These are phyloP conservation scores for Friedmanniomyces endolithicus DNA, from an alignment of 495 filamentous ascomycete genomes.

Conservation along the genomic window DNA sequence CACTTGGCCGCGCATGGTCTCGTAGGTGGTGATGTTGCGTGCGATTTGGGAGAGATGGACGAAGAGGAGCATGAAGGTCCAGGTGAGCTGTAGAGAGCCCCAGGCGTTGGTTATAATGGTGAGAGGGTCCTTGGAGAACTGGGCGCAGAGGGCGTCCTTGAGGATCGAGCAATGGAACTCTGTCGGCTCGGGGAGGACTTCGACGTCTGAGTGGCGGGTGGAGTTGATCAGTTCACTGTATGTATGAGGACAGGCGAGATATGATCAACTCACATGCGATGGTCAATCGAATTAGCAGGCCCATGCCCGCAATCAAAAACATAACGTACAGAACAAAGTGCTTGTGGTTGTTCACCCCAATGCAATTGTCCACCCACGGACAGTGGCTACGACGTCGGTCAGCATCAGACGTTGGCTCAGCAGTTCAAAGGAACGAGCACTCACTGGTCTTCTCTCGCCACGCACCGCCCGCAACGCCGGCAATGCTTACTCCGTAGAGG, in stretches of 20 bases:
- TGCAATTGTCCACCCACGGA: slow-evolving; percentile 94
- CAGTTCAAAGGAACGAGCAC: slow-evolving; percentile 24
- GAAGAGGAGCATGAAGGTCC: slow-evolving; percentile 89
- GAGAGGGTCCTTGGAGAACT: slow-evolving; percentile 69
- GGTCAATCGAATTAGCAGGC: slow-evolving; percentile 39
- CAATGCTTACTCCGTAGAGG: slow-evolving; percentile 94
- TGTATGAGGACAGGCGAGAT: neutral
- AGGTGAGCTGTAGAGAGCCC: slow-evolving; percentile 70
- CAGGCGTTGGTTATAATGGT: slow-evolving; percentile 67
- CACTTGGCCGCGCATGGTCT: slow-evolving; percentile 56
- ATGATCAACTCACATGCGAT: slow-evolving; percentile 34
- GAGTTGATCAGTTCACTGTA: neutral
- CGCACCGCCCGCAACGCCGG: slow-evolving; percentile 74
- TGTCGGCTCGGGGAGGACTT: slow-evolving; percentile 29
- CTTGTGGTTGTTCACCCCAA: slow-evolving; percentile 85
- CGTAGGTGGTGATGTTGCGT: slow-evolving; percentile 85
- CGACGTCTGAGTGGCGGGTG: slow-evolving; percentile 30
- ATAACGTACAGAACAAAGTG: slow-evolving; percentile 88
- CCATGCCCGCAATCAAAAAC: slow-evolving; percentile 60
- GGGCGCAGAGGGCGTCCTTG: slow-evolving; percentile 54
- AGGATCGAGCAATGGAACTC: slow-evolving; percentile 60
- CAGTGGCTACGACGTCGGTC: slow-evolving; percentile 62
- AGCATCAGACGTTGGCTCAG: neutral
- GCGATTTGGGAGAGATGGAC: slow-evolving; percentile 87
- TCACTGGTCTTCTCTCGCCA: slow-evolving; percentile 95